A percentile compares a stretch with the other conserved stretches of the same genome.
Conservation (phyloP, 2,329 filamentous ascomycete genomes). For the Septoria linicola region DNA sequence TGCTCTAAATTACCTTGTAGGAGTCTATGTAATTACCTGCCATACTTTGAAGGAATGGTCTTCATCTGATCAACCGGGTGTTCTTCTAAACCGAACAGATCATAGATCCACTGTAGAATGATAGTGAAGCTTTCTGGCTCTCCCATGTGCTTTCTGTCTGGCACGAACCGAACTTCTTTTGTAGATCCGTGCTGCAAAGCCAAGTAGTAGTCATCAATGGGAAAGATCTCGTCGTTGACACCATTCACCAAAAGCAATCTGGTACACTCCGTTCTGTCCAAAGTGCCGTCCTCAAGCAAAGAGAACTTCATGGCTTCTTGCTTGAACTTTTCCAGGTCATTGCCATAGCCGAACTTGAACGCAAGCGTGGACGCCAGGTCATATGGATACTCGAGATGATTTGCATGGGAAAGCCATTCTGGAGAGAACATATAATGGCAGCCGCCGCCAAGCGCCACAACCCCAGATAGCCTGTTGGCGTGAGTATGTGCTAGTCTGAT, state of each 20-base stretch:
- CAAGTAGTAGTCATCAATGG: slow-evolving; percentile 60
- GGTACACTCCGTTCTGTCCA: slow-evolving; percentile 51
- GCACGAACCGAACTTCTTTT: slow-evolving; percentile 53
- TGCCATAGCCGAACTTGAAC: slow-evolving; percentile 50
- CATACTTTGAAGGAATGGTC: slow-evolving; percentile 46
- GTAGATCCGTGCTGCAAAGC: slow-evolving; percentile 53
- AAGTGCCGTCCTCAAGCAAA: slow-evolving; percentile 55
- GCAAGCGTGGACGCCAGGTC: slow-evolving; percentile 54
- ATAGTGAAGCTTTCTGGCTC: slow-evolving; percentile 52
- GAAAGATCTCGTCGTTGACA: slow-evolving; percentile 61
- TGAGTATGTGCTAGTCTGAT: slow-evolving; percentile 60
- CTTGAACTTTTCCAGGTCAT: slow-evolving; percentile 49
- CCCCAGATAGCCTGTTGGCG: slow-evolving; percentile 50
- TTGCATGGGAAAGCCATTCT: slow-evolving; percentile 55
- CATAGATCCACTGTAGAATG: slow-evolving; percentile 51
- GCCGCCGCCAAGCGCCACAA: slow-evolving; percentile 56
- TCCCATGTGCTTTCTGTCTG: slow-evolving; percentile 51
- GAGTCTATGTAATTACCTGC: slow-evolving; percentile 8
- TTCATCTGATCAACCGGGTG: slow-evolving; percentile 47
- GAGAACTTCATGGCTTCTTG: slow-evolving; percentile 53
- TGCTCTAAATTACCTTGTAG: not conserved
- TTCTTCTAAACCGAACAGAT: slow-evolving; percentile 46
- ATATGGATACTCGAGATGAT: slow-evolving; percentile 61
- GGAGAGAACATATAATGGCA: slow-evolving; percentile 59
- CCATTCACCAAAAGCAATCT: slow-evolving; percentile 58